A percentile compares a stretch with the other conserved stretches of the same genome.
phyloP scores from a whole-genome alignment of 495 filamentous ascomycete species.

The Penicillium steckii region DNA sequence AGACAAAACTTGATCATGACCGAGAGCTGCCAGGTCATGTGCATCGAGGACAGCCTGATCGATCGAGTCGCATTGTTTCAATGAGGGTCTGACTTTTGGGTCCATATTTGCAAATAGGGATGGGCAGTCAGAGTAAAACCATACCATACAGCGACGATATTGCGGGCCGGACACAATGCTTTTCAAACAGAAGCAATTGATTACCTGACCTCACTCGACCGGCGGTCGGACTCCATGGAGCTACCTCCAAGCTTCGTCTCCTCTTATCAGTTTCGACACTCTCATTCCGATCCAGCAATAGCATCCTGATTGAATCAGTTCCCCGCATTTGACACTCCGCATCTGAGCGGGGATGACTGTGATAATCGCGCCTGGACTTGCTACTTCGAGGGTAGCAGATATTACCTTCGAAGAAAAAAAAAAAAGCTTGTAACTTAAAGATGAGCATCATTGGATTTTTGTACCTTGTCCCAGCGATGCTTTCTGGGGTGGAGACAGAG shows the following conservation, averaged over 20 bases:
- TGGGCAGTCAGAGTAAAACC: background rate
- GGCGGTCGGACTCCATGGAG: background rate
- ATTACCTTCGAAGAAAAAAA: background rate
- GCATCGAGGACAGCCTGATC: conserved; percentile 45
- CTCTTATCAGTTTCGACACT: background rate
- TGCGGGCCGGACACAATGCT: background rate
- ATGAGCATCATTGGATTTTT: background rate
- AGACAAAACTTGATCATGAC: conserved; percentile 46
- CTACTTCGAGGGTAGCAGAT: background rate
- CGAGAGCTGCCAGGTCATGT: conserved; percentile 48
- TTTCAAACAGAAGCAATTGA: background rate
- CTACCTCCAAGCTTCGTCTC: background rate
- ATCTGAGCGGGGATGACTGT: background rate
- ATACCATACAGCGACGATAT: background rate
- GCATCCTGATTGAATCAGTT: conserved; percentile 5
- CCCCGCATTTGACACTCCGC: conserved; percentile 3
- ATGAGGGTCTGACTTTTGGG: background rate
- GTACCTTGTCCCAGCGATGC: background rate
- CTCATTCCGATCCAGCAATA: background rate
- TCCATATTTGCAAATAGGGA: background rate
- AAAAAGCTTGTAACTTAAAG: too few species aligned
- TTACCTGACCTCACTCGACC: background rate
- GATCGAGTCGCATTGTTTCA: conserved; percentile 26
- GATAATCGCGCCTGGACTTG: background rate
- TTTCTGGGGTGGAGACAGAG: background rate